Evolutionary conservation across 768 basidiomycete species (phyloP).

Genomic region (Rubroboletus pulcherrimus): DNA sequence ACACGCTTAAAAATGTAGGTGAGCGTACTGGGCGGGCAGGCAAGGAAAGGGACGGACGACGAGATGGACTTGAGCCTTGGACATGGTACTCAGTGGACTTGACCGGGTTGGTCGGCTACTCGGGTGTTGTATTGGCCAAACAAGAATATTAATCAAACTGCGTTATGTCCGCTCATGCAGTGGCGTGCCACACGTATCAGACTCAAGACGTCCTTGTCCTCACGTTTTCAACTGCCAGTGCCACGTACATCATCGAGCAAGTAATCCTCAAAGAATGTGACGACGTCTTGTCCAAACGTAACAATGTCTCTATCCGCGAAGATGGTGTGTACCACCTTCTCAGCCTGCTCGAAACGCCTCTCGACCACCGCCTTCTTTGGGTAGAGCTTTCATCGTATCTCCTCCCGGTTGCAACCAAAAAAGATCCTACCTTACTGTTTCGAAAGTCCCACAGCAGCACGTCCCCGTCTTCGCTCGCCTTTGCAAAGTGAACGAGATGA

Average conservation of each 20-base stretch:
- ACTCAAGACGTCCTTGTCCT: not conserved
- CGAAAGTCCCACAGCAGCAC: conserved; percentile 51
- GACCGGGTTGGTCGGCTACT: not conserved
- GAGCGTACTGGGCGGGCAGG: conserved; percentile 5
- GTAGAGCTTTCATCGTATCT: conserved; percentile 19
- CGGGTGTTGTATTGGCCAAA: conserved; percentile 17
- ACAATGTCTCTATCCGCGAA: conserved; percentile 39
- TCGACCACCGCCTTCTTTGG: conserved; percentile 36
- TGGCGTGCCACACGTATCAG: conserved; percentile 15
- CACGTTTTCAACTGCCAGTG: not conserved
- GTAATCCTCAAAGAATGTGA: conserved; percentile 38
- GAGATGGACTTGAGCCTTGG: conserved; percentile 68
- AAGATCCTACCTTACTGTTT: conserved; percentile 38
- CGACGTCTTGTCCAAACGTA: conserved; percentile 37
- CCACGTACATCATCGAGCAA: conserved; percentile 15
- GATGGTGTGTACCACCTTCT: conserved; percentile 38
- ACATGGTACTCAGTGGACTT: conserved; percentile 44
- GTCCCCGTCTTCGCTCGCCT: conserved; percentile 42
- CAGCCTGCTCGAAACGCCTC: conserved; percentile 30
- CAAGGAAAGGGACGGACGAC: conserved; percentile 52
- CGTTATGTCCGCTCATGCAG: not conserved
- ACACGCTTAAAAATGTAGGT: conserved; percentile 54
- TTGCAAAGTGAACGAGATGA: conserved; percentile 40
- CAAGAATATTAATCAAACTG: conserved; percentile 13
- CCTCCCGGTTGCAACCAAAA: conserved; percentile 9